phyloP scores from a whole-genome alignment of 2,329 filamentous ascomycete genomes.

The Cercospora sp. region DNA sequence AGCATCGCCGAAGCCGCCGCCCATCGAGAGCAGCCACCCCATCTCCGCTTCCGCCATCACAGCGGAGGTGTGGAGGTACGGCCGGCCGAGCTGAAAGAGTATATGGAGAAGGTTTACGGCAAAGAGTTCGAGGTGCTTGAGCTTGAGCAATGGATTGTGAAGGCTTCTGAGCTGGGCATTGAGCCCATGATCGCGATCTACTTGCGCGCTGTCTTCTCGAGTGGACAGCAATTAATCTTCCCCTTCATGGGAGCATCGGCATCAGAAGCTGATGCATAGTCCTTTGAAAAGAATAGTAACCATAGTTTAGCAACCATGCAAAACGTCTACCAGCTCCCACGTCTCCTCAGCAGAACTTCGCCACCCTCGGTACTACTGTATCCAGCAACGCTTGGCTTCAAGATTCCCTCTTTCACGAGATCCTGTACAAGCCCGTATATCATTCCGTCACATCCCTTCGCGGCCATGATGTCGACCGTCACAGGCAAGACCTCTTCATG shows the following conservation, averaged over 20 bases:
- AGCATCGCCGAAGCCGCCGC: constrained; percentile 8
- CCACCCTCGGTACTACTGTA: constrained; percentile 44
- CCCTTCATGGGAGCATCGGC: constrained; percentile 20
- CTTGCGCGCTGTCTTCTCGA: constrained; percentile 15
- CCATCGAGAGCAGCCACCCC: neutral
- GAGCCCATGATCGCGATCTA: constrained; percentile 25
- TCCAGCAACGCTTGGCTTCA: constrained; percentile 50
- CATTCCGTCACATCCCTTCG: constrained; percentile 62
- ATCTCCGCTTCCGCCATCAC: constrained; percentile 20
- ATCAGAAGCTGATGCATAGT: neutral
- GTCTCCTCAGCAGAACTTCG: constrained; percentile 41
- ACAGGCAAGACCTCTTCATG: constrained; percentile 58
- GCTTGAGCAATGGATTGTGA: constrained; percentile 21
- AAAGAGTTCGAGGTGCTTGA: constrained; percentile 21
- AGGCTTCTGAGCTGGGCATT: constrained; percentile 17
- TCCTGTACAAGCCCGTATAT: constrained; percentile 56
- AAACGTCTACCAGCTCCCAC: neutral
- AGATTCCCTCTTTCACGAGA: constrained; percentile 51
- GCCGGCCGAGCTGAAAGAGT: constrained; percentile 14
- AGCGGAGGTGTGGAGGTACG: constrained; percentile 20
- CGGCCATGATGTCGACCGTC: constrained; percentile 58
- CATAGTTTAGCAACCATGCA: neutral
- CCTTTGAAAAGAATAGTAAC: neutral
- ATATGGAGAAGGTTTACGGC: constrained; percentile 16
- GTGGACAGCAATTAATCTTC: constrained; percentile 15